Conservation (phyloP, 371 early-diverging fungal species). For the Actinomortierella ambigua region DNA sequence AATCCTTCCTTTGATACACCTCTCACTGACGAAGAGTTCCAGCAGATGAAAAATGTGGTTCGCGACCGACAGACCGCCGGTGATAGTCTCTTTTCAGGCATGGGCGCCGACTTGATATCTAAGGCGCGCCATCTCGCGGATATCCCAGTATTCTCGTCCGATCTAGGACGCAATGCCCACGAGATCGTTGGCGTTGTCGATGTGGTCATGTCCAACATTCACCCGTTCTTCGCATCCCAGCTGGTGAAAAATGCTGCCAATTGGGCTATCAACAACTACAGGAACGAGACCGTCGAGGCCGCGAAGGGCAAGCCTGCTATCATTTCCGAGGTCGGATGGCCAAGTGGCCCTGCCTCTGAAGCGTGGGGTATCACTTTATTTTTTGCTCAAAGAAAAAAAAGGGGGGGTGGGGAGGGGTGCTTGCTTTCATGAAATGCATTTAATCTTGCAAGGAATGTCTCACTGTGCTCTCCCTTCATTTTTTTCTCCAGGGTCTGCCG, state of each 20-base stretch:
- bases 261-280: conserved; percentile 45
- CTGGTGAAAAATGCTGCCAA: conserved; percentile 38
- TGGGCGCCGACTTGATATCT: conserved; percentile 2
- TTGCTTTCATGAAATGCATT: not conserved
- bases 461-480: not conserved
- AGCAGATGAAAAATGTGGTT: too few relatives aligned
- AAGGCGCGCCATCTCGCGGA: conserved; percentile 28
- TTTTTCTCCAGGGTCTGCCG: conserved; percentile 31
- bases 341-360: conserved; percentile 47
- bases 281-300: conserved; percentile 42
- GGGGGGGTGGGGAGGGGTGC: not conserved
- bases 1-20: too few relatives aligned
- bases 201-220: conserved; percentile 56
- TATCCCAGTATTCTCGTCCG: conserved; percentile 48
- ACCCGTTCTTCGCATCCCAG: conserved; percentile 59
- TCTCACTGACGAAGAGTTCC: too few relatives aligned
- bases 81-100: conserved; percentile 33
- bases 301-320: conserved; percentile 49
- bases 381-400: not conserved
- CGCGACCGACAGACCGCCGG: too few relatives aligned
- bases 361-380: conserved; percentile 24
- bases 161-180: conserved; percentile 44
- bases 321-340: conserved; percentile 71
- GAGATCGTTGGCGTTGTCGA: conserved; percentile 52
- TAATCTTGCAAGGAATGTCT: not conserved